Conservation (phyloP, 257 asterid genomes). For the Solanum medicagineum region DNA sequence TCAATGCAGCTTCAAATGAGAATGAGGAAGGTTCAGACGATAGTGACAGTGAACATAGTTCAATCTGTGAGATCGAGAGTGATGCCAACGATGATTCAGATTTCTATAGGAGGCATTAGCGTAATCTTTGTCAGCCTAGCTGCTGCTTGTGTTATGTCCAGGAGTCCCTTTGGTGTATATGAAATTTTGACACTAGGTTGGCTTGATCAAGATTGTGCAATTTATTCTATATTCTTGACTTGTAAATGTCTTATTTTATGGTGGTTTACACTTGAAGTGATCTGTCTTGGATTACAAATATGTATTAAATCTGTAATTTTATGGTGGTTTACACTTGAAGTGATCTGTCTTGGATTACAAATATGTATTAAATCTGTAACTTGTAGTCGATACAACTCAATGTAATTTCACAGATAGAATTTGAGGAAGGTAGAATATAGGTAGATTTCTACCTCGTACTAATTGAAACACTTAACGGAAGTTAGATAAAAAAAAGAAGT, state of each 20-base stretch:
- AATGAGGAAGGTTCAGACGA: slow-evolving; percentile 18
- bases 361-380: not conserved
- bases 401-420: not conserved
- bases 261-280: not conserved
- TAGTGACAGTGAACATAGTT: slow-evolving; percentile 1
- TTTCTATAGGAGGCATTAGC: not conserved
- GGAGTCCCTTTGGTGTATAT: not conserved
- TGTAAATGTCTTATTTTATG: not conserved
- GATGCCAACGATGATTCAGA: slow-evolving; percentile 12
- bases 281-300: not conserved
- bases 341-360: not conserved
- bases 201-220: not conserved
- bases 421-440: not conserved
- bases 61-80: not conserved
- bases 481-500: no score
- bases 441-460: no score
- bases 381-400: not conserved
- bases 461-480: no score
- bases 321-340: not conserved
- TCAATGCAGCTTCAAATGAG: slow-evolving; percentile 28
- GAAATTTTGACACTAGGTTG: not conserved
- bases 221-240: not conserved
- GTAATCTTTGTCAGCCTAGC: not conserved
- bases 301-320: not conserved
- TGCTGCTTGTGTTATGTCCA: not conserved